A percentile compares a stretch with the other conserved stretches of the same genome.
phyloP scores from a whole-genome alignment of 2,329 filamentous ascomycete genomes.

The Hypoxylon sp. region DNA sequence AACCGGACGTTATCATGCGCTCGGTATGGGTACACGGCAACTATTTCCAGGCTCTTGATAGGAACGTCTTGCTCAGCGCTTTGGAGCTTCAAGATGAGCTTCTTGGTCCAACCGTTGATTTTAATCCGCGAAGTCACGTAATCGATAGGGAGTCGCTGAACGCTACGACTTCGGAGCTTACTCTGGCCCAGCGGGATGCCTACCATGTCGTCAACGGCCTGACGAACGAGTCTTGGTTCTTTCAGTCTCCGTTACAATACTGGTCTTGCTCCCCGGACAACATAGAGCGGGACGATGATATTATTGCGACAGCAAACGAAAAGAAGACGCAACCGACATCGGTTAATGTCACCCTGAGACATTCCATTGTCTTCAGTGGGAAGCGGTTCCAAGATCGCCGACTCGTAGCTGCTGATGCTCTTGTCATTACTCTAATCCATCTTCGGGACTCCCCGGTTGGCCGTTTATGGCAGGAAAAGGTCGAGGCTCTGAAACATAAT shows the following conservation, averaged over 20 bases:
- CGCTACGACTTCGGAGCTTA: conserved; percentile 54
- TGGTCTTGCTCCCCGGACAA: conserved; percentile 75
- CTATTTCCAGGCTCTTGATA: conserved; percentile 81
- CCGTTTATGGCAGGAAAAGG: conserved; percentile 72
- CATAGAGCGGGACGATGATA: conserved; percentile 70
- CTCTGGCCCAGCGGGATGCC: conserved; percentile 62
- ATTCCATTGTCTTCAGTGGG: conserved; percentile 85
- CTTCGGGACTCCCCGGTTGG: conserved; percentile 73
- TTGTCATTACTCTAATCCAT: conserved; percentile 82
- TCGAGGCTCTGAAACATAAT: conserved; percentile 63
- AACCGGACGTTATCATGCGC: conserved; percentile 81
- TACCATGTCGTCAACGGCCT: conserved; percentile 71
- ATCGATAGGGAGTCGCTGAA: conserved; percentile 47
- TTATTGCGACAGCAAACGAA: conserved; percentile 76
- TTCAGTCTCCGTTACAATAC: conserved; percentile 85
- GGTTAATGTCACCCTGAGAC: conserved; percentile 79
- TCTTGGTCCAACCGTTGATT: conserved; percentile 69
- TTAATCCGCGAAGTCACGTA: conserved; percentile 59
- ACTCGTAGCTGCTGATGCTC: conserved; percentile 78
- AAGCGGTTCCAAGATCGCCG: conserved; percentile 77
- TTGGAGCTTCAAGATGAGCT: conserved; percentile 77
- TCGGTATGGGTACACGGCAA: conserved; percentile 85
- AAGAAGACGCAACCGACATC: conserved; percentile 71
- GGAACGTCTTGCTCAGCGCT: conserved; percentile 72
- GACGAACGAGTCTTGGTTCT: conserved; percentile 76